These are phyloP conservation scores for Eleusine indica DNA, from an alignment of 176 grass and related monocot species.

Conservation along the genomic window DNA sequence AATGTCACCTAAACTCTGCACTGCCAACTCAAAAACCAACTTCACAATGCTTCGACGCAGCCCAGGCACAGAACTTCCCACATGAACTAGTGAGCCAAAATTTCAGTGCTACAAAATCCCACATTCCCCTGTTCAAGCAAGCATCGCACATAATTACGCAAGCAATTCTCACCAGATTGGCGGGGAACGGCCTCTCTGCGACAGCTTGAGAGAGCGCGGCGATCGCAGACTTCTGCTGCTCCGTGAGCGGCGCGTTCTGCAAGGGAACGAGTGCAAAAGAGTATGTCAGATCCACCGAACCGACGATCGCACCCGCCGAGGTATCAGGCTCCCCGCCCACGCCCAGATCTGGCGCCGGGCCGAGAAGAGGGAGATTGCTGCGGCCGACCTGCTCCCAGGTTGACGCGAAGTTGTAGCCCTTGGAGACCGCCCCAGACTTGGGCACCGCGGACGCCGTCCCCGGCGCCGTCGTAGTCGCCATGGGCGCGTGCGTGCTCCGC, in stretches of 20 bases:
- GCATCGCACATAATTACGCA: not conserved
- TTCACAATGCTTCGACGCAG: not conserved
- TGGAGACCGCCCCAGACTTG: conserved; percentile 80
- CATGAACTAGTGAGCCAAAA: no score
- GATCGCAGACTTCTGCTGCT: conserved; percentile 90
- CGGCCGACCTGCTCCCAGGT: conserved; percentile 86
- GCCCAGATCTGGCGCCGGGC: conserved; percentile 13
- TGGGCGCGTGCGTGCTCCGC: conserved; percentile 1
- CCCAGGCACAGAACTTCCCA: no score
- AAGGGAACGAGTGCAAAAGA: not conserved
- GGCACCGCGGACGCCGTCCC: conserved; percentile 50
- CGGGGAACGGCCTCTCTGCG: conserved; percentile 70
- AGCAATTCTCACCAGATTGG: conserved; percentile 58
- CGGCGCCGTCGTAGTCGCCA: conserved; percentile 43
- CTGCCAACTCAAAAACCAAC: not conserved
- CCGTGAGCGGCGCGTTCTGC: conserved; percentile 83
- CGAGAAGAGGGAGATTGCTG: not conserved
- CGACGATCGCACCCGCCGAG: not conserved
- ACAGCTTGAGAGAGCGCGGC: conserved; percentile 80
- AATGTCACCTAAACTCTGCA: conserved; percentile 17
- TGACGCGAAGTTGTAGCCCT: conserved; percentile 90
- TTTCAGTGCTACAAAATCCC: not conserved
- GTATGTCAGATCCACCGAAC: conserved; percentile 54
- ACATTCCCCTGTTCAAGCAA: not conserved
- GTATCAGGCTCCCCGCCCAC: not conserved